Evolutionary conservation across 257 asterid genomes (phyloP).

Genomic region (Parsonsia alboflavescens): DNA sequence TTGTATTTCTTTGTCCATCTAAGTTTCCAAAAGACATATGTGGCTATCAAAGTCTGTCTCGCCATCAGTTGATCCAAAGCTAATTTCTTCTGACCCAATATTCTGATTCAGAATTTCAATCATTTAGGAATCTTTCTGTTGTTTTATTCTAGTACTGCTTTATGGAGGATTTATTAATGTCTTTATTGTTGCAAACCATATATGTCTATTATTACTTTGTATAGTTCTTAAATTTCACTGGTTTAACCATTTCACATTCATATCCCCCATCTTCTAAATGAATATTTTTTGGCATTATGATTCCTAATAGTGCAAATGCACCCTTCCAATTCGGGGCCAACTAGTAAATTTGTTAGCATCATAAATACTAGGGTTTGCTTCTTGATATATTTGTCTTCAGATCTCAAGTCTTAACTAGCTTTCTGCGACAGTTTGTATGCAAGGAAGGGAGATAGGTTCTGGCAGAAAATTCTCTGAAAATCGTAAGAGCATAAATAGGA

Average conservation of each 20-base stretch:
- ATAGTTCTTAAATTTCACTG: no score
- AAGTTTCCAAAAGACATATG: neutral
- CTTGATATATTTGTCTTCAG: no score
- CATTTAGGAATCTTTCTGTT: neutral
- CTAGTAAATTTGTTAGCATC: no score
- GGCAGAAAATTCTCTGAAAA: neutral
- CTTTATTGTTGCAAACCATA: neutral
- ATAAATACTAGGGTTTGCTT: no score
- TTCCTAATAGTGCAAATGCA: no score
- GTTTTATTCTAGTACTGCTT: neutral
- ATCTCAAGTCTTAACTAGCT: no score
- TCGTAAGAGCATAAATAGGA: neutral
- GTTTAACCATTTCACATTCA: no score
- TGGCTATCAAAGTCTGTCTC: neutral
- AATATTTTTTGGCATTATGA: no score
- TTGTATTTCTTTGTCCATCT: neutral
- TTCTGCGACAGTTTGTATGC: no score
- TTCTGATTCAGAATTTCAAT: neutral
- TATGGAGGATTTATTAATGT: neutral
- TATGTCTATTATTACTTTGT: no score
- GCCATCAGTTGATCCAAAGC: neutral
- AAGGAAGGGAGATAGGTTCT: neutral
- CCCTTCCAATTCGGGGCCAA: no score
- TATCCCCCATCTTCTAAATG: no score
- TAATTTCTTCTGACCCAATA: neutral